Percentiles rank a stretch among this genome's conserved stretches.
These are phyloP conservation scores for Colletotrichum higginsianum DNA, from an alignment of 2,329 filamentous ascomycete genomes.

Conservation along the genomic window DNA sequence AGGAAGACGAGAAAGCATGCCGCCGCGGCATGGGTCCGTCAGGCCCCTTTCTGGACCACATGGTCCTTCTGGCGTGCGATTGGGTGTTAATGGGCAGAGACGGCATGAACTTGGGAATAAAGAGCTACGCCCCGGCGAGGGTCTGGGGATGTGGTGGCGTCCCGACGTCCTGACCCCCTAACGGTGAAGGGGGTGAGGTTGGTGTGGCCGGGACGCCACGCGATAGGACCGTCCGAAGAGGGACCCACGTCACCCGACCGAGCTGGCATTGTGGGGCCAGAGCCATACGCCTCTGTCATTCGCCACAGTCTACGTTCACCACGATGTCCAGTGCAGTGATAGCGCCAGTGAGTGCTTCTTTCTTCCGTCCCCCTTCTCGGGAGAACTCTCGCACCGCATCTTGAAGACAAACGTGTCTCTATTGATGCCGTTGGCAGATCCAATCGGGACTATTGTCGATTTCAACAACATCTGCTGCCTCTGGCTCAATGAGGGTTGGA, in stretches of 20 bases:
- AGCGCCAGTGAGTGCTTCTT: neutral
- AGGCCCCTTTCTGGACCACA: constrained; percentile 20
- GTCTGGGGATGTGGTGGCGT: constrained; percentile 5
- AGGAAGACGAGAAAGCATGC: constrained; percentile 11
- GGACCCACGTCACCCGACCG: constrained; percentile 35
- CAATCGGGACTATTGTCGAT: neutral
- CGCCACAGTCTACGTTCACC: constrained; percentile 8
- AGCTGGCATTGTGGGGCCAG: constrained; percentile 9
- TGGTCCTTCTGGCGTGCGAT: constrained; percentile 26
- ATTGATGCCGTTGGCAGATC: constrained; percentile 9
- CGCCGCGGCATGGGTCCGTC: neutral
- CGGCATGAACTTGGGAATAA: constrained; percentile 7
- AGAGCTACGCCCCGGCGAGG: neutral
- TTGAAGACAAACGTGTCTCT: neutral
- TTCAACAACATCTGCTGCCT: neutral
- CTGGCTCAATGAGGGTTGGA: neutral
- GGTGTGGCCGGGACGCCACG: constrained; percentile 17
- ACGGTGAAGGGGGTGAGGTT: constrained; percentile 12
- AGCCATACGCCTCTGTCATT: constrained; percentile 17
- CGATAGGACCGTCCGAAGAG: constrained; percentile 24
- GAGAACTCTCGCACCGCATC: neutral
- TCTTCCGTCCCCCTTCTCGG: neutral
- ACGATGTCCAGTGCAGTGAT: neutral
- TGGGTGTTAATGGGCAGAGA: constrained; percentile 29
- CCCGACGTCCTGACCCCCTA: constrained; percentile 5